Conservation (phyloP, 345 rosid species). For the Hibiscus trionum region DNA sequence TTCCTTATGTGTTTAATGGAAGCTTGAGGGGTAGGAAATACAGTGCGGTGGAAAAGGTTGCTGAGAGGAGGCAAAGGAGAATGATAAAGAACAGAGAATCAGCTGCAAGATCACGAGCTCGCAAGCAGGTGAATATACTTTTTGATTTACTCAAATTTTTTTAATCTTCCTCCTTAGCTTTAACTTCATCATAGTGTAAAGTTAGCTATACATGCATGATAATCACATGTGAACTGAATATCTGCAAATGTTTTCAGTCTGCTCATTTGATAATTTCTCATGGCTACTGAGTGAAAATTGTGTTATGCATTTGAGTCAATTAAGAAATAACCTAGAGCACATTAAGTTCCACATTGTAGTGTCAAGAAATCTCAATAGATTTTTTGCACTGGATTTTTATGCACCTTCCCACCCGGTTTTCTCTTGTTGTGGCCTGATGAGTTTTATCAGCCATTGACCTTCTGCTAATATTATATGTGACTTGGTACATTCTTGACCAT, state of each 20-base stretch:
- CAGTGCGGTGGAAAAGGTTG: slow-evolving; percentile 80
- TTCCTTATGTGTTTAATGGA: slow-evolving; percentile 68
- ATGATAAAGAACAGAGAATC: slow-evolving; percentile 99
- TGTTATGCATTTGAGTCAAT: background rate
- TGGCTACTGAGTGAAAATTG: background rate
- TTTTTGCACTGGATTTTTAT: background rate
- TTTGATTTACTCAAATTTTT: slow-evolving; percentile 6
- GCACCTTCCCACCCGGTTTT: slow-evolving; percentile 8
- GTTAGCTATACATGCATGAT: background rate
- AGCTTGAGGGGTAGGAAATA: slow-evolving; percentile 63
- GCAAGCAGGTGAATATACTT: slow-evolving; percentile 74
- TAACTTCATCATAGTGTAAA: background rate
- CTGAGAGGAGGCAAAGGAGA: slow-evolving; percentile 94
- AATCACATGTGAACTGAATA: too few relatives aligned
- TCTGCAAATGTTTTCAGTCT: background rate
- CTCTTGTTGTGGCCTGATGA: slow-evolving; percentile 14
- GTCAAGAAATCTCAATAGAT: background rate
- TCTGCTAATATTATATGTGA: slow-evolving; percentile 26
- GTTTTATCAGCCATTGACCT: slow-evolving; percentile 23
- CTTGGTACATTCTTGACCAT: slow-evolving; percentile 15
- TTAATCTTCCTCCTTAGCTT: background rate
- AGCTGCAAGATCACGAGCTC: slow-evolving; percentile 98
- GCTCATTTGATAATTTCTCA: background rate
- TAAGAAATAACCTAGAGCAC: background rate
- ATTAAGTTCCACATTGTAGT: background rate